A percentile compares a stretch with the other conserved stretches of the same genome.
Conservation (phyloP, 75 land plant genomes). For the Cryptomeria japonica region DNA sequence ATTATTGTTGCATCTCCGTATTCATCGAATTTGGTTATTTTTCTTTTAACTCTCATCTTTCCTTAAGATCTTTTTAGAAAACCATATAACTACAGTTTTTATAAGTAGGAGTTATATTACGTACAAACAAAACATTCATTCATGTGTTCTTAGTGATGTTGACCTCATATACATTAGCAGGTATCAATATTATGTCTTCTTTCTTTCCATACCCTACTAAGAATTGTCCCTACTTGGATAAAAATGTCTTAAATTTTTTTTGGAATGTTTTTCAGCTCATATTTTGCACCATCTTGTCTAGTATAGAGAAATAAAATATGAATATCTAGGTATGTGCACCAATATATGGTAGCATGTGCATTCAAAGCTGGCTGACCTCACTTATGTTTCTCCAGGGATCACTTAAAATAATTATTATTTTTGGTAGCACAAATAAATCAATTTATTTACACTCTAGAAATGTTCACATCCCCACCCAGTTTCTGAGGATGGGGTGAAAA, state of each 20-base stretch:
- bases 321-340: neutral
- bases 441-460: no score
- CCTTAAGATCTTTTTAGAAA: neutral
- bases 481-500: no score
- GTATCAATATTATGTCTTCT: neutral
- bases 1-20: neutral
- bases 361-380: neutral
- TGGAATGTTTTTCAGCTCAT: neutral
- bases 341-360: neutral
- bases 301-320: neutral
- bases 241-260: neutral
- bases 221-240: neutral
- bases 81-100: neutral
- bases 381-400: neutral
- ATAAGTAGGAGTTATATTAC: neutral
- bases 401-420: neutral
- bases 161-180: neutral
- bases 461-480: no score
- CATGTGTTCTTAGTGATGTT: neutral
- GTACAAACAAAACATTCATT: neutral
- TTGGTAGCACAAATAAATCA: neutral
- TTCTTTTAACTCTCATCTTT: neutral
- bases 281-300: neutral
- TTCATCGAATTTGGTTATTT: no score
- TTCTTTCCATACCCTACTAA: neutral